Percentiles rank a stretch among this genome's conserved stretches.
Evolutionary conservation across 192 early-diverging fungal species (phyloP).

Genomic region (Coemansia sp.): DNA sequence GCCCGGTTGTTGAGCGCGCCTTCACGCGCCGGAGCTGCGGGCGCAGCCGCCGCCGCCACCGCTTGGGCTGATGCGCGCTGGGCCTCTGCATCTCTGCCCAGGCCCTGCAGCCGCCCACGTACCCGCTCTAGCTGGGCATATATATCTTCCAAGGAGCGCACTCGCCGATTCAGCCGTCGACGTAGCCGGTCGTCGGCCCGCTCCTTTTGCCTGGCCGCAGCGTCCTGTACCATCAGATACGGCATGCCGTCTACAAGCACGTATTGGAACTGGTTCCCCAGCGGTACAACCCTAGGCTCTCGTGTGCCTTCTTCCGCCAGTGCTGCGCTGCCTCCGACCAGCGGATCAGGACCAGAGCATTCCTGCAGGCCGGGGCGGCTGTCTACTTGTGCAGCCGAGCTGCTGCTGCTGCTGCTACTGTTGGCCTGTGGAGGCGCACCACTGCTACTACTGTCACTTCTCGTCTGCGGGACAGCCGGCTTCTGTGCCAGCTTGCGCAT

Average conservation of each 20-base stretch:
- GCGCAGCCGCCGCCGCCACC: not conserved
- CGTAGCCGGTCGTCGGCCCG: not conserved
- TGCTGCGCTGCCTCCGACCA: too few species aligned
- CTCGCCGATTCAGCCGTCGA: not conserved
- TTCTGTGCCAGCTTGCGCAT: too few species aligned
- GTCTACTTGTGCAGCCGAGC: too few species aligned
- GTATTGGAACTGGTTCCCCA: conserved; percentile 39
- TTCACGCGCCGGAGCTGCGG: not conserved
- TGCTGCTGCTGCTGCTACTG: not conserved
- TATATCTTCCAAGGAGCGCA: not conserved
- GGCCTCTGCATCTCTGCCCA: not conserved
- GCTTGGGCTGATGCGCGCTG: not conserved
- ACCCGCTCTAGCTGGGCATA: not conserved
- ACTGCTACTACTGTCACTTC: too few species aligned
- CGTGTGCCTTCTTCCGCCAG: not conserved
- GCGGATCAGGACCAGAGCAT: too few species aligned
- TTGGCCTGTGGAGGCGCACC: too few species aligned
- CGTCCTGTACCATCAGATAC: conserved; percentile 15
- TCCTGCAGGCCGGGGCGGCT: not conserved
- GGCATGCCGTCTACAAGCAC: conserved; percentile 38
- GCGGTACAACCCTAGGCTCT: conserved; percentile 5
- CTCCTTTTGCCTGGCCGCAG: not conserved
- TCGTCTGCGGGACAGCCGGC: too few species aligned
- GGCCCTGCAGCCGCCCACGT: not conserved
- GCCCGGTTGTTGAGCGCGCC: not conserved